These are phyloP conservation scores for Arabis hirsuta DNA, from an alignment of 345 rosid genomes.

Conservation along the genomic window DNA sequence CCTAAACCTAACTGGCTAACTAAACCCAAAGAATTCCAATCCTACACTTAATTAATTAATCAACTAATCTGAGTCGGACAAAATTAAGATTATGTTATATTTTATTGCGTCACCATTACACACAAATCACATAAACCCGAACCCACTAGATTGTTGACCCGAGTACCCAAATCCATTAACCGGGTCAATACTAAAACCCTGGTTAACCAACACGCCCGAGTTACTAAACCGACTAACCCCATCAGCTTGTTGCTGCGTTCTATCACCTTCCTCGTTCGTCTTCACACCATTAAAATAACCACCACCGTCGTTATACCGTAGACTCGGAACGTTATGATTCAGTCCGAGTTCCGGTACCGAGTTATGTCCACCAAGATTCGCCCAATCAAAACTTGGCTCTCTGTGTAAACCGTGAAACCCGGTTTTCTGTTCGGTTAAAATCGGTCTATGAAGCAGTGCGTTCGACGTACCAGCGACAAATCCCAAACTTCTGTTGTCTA, in stretches of 20 bases:
- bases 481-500: constrained; percentile 49
- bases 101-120: constrained; percentile 29
- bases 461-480: constrained; percentile 50
- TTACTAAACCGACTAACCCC: constrained; percentile 32
- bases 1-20: constrained; percentile 17
- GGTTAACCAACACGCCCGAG: constrained; percentile 32
- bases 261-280: constrained; percentile 66
- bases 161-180: constrained; percentile 40
- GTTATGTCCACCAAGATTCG: constrained; percentile 52
- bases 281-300: constrained; percentile 39
- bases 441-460: constrained; percentile 44
- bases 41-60: constrained; percentile 11
- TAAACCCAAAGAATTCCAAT: constrained; percentile 20
- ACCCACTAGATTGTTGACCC: constrained; percentile 43
- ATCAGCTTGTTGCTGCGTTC: constrained; percentile 46
- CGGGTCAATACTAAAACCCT: constrained; percentile 38
- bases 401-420: constrained; percentile 40
- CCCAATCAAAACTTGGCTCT: constrained; percentile 65
- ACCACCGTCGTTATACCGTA: constrained; percentile 41
- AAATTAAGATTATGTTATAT: constrained; percentile 1
- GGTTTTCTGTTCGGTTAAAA: constrained; percentile 50
- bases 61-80: constrained; percentile 25
- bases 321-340: constrained; percentile 42
- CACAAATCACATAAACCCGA: constrained; percentile 41
- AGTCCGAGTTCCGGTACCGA: constrained; percentile 47